A percentile compares a stretch with the other conserved stretches of the same genome.
Evolutionary conservation across 768 basidiomycete genomes (phyloP).

Genomic region (Porpolomopsis calyptriformis): DNA sequence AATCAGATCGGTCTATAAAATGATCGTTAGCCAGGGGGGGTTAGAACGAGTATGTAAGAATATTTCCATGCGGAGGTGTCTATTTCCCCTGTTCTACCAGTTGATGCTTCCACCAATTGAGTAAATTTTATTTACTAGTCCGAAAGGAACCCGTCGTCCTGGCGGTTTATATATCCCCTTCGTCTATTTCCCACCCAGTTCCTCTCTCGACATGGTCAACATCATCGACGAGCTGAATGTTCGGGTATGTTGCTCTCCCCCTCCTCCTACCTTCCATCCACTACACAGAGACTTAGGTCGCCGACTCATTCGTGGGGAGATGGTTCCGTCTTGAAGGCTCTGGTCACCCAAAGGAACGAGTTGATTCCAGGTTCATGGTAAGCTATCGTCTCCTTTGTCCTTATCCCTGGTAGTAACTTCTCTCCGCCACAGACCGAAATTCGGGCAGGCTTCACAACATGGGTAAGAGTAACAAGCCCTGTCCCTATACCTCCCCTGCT

Average conservation of each 20-base stretch:
- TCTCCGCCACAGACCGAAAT: constrained; percentile 51
- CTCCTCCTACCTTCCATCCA: background rate
- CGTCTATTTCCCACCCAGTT: too few relatives aligned
- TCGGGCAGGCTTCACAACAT: constrained; percentile 72
- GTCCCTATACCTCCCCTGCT: constrained; percentile 4
- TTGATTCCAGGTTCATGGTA: constrained; percentile 53
- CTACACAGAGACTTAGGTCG: constrained; percentile 25
- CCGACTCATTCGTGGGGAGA: constrained; percentile 39
- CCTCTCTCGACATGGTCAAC: too few relatives aligned
- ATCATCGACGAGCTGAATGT: constrained; percentile 18
- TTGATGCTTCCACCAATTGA: too few relatives aligned
- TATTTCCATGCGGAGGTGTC: too few relatives aligned
- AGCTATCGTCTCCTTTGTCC: constrained; percentile 9
- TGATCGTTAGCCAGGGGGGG: too few relatives aligned
- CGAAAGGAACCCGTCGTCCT: too few relatives aligned
- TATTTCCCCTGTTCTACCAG: too few relatives aligned
- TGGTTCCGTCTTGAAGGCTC: constrained; percentile 71
- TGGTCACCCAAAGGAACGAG: constrained; percentile 50
- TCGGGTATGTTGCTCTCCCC: constrained; percentile 16
- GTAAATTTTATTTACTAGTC: too few relatives aligned
- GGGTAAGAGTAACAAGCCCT: constrained; percentile 36
- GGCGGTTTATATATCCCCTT: too few relatives aligned
- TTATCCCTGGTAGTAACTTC: background rate
- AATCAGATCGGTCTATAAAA: too few relatives aligned
- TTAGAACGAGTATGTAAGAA: too few relatives aligned